Conservation (phyloP, 116 monocot species). For the Phalaenopsis hybrid region DNA sequence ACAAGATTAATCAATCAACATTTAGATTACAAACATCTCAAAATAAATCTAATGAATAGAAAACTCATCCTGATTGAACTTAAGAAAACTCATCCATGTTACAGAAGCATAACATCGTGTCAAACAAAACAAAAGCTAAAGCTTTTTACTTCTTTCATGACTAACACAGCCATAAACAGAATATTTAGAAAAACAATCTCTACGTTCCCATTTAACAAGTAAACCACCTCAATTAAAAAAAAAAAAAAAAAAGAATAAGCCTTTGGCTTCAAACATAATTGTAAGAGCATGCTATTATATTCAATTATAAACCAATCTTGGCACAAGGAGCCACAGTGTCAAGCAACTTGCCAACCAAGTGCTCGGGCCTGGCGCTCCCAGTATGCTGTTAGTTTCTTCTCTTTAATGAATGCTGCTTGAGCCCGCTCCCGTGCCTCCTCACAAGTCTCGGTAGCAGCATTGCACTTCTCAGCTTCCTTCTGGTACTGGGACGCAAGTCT, state of each 20-base stretch:
- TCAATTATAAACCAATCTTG: not conserved
- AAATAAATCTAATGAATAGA: too few relatives aligned
- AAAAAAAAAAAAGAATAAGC: not conserved
- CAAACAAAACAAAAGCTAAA: too few relatives aligned
- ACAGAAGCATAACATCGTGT: too few relatives aligned
- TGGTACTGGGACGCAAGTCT: constrained; percentile 68
- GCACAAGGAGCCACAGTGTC: not conserved
- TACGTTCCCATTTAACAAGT: not conserved
- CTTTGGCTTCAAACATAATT: not conserved
- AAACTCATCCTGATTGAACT: too few relatives aligned
- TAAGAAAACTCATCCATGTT: too few relatives aligned
- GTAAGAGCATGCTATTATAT: not conserved
- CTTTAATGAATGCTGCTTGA: constrained; percentile 38
- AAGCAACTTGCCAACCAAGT: constrained; percentile 47
- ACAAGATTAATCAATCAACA: too few relatives aligned
- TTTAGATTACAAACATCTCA: too few relatives aligned
- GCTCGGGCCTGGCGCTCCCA: constrained; percentile 64
- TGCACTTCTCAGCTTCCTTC: constrained; percentile 76
- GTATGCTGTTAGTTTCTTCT: constrained; percentile 50
- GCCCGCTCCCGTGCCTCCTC: constrained; percentile 68
- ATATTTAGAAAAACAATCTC: not conserved
- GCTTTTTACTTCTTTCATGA: not conserved
- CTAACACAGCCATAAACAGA: not conserved
- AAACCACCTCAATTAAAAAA: not conserved
- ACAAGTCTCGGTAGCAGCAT: constrained; percentile 70